These are phyloP conservation scores for Kodamaea fukazawae DNA, from an alignment of 805 yeast species.

Conservation along the genomic window DNA sequence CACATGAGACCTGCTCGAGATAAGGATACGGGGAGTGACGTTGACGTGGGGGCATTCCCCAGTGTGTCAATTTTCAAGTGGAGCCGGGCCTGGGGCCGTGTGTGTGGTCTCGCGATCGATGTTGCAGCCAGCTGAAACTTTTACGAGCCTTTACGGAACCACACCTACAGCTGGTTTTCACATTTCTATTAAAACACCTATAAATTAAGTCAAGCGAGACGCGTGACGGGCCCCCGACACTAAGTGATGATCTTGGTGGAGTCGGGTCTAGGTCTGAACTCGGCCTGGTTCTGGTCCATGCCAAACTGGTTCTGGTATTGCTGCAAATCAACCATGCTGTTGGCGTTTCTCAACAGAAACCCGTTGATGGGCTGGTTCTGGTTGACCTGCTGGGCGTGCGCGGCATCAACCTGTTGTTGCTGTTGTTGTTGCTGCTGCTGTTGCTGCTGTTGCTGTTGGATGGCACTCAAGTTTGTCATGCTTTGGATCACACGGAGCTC, in stretches of 20 bases:
- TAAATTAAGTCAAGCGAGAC: no score
- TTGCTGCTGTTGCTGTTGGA: constrained; percentile 16
- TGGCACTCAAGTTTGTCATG: constrained; percentile 25
- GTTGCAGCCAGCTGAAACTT: no score
- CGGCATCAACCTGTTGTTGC: constrained; percentile 1
- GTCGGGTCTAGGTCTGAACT: constrained; percentile 4
- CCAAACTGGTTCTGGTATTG: constrained; percentile 15
- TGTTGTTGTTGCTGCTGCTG: constrained; percentile 12
- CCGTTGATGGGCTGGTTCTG: constrained; percentile 8
- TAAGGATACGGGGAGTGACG: no score
- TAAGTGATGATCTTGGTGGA: constrained; percentile 6
- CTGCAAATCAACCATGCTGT: constrained; percentile 34
- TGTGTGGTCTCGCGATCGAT: no score
- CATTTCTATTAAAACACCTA: no score
- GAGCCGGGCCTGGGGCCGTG: no score
- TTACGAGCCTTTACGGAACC: no score
- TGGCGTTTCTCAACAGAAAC: constrained; percentile 22
- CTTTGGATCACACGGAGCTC: constrained; percentile 26
- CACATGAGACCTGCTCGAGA: no score
- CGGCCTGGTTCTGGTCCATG: constrained; percentile 1
- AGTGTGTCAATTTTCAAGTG: no score
- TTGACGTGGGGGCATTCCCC: no score
- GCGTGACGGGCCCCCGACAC: no score
- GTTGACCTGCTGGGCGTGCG: constrained; percentile 5
- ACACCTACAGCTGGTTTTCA: no score